Evolutionary conservation across 2,329 filamentous ascomycete species (phyloP).

Genomic region (Trichoderma sp.): DNA sequence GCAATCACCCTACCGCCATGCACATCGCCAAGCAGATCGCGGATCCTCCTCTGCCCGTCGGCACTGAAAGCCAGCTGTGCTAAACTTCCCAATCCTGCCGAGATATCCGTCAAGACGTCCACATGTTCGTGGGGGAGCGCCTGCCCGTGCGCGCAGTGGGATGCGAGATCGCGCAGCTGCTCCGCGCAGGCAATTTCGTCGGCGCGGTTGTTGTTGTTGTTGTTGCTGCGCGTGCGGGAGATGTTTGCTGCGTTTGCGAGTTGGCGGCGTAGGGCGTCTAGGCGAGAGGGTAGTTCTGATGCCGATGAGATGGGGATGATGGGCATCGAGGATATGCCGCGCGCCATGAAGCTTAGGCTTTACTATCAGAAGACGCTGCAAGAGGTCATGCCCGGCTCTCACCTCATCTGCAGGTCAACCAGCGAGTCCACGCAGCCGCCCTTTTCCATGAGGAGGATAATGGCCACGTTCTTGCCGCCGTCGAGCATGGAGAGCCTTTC

Average conservation of each 20-base stretch:
- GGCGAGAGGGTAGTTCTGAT: constrained; percentile 41
- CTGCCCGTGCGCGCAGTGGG: constrained; percentile 36
- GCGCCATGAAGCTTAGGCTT: constrained; percentile 38
- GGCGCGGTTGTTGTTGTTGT: background rate
- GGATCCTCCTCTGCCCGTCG: constrained; percentile 32
- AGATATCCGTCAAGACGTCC: constrained; percentile 39
- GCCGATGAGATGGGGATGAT: constrained; percentile 48
- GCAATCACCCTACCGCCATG: constrained; percentile 38
- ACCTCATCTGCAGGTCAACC: constrained; percentile 51
- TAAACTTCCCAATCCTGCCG: constrained; percentile 36
- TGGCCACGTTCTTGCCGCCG: constrained; percentile 44
- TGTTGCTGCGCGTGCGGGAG: background rate
- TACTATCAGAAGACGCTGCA: constrained; percentile 10
- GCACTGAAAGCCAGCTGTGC: constrained; percentile 32
- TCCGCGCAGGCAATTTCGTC: background rate
- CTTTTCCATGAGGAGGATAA: constrained; percentile 49
- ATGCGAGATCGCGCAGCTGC: constrained; percentile 29
- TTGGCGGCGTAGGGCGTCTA: constrained; percentile 45
- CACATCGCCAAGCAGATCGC: constrained; percentile 37
- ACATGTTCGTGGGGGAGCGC: constrained; percentile 35
- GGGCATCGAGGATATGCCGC: constrained; percentile 41
- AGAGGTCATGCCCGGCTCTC: too few species aligned
- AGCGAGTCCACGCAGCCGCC: constrained; percentile 40
- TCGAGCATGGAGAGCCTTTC: constrained; percentile 48
- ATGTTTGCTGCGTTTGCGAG: background rate